Conservation (phyloP, 805 yeast species). For the Wickerhamomyces chaumierensis region DNA sequence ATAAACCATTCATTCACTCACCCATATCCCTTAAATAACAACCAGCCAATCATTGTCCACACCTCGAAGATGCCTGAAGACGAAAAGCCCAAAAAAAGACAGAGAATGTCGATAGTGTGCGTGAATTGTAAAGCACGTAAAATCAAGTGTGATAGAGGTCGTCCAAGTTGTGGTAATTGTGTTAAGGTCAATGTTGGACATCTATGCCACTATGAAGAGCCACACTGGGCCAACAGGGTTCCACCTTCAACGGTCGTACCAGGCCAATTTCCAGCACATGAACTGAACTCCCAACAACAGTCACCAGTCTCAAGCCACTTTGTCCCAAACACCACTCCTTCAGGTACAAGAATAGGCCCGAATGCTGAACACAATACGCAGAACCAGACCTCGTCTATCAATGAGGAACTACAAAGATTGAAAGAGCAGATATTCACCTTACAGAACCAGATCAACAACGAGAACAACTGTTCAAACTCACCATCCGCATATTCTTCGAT, state of each 20-base stretch:
- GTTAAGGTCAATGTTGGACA: conserved; percentile 19
- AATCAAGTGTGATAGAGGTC: conserved; percentile 30
- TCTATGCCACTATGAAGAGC: conserved; percentile 17
- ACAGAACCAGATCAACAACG: neutral
- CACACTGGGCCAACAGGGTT: conserved; percentile 17
- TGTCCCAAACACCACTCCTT: neutral
- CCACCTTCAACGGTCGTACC: conserved; percentile 2
- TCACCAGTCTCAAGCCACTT: neutral
- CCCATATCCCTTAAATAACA: too few species aligned
- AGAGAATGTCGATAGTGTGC: conserved; percentile 28
- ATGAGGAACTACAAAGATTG: conserved; percentile 7
- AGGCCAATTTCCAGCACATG: too few species aligned
- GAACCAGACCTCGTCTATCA: too few species aligned
- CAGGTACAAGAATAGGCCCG: neutral
- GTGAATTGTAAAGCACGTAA: conserved; percentile 26
- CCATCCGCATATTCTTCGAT: neutral
- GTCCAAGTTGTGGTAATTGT: conserved; percentile 26
- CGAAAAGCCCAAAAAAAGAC: conserved; percentile 18
- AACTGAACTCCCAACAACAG: too few species aligned
- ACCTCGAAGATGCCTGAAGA: neutral
- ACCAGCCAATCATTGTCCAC: too few species aligned
- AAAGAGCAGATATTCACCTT: conserved; percentile 3
- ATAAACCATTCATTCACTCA: too few species aligned
- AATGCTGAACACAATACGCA: too few species aligned
- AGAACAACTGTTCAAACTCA: neutral